phyloP scores from a whole-genome alignment of 1,139 yeast genomes.

The Blastobotrys buckinghamii region DNA sequence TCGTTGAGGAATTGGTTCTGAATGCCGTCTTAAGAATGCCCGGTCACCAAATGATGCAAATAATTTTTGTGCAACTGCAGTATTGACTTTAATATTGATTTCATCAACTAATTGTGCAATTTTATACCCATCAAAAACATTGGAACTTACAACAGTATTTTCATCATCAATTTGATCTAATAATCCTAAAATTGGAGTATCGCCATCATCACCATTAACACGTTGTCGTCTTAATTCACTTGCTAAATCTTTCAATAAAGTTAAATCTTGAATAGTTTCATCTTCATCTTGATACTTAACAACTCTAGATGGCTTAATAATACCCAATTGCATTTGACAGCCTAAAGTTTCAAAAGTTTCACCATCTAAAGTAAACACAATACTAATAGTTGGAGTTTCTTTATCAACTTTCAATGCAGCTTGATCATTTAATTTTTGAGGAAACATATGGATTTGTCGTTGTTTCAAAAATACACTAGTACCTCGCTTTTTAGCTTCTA shows the following conservation, averaged over 20 bases:
- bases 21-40: slow-evolving; percentile 83
- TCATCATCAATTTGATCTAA: slow-evolving; percentile 85
- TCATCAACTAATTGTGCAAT: slow-evolving; percentile 65
- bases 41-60: slow-evolving; percentile 72
- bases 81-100: slow-evolving; percentile 72
- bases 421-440: slow-evolving; percentile 52
- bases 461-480: slow-evolving; percentile 90
- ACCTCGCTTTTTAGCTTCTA: slow-evolving; percentile 87
- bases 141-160: slow-evolving; percentile 61
- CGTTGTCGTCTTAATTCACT: slow-evolving; percentile 70
- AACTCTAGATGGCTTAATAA: slow-evolving; percentile 52
- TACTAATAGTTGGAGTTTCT: slow-evolving; percentile 65
- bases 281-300: slow-evolving; percentile 31
- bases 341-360: slow-evolving; percentile 67
- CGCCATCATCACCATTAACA: slow-evolving; percentile 33
- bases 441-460: slow-evolving; percentile 61
- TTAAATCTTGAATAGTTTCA: slow-evolving; percentile 33
- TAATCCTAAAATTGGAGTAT: slow-evolving; percentile 54
- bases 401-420: slow-evolving; percentile 61
- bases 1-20: slow-evolving; percentile 76
- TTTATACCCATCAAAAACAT: slow-evolving; percentile 59
- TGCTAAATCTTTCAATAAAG: slow-evolving; percentile 60
- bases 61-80: slow-evolving; percentile 77
- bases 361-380: slow-evolving; percentile 76
- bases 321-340: slow-evolving; percentile 71